Conservation (phyloP, 495 filamentous ascomycete genomes). For the Lichenothelia convexa region DNA sequence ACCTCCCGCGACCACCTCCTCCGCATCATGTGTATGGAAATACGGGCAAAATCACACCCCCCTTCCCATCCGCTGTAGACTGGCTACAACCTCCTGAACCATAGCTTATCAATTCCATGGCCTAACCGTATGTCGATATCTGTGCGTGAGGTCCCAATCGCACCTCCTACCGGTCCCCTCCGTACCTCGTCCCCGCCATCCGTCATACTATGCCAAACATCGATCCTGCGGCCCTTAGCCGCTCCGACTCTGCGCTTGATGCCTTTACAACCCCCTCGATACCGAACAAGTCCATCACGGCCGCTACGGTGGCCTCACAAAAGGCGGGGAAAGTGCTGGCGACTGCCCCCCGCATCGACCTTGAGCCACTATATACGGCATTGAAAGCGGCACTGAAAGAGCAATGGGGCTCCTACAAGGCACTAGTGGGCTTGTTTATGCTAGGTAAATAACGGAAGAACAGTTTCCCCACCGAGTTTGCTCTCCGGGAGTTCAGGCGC, state of each 20-base stretch:
- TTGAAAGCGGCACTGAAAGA: slow-evolving; percentile 69
- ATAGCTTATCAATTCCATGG: too few relatives aligned
- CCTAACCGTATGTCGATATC: too few relatives aligned
- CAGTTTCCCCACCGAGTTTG: too few relatives aligned
- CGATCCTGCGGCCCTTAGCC: not conserved
- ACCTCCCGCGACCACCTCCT: too few relatives aligned
- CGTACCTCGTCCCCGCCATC: too few relatives aligned
- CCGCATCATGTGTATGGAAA: too few relatives aligned
- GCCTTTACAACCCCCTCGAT: not conserved
- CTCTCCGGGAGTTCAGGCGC: too few relatives aligned
- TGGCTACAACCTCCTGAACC: too few relatives aligned
- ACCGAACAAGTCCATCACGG: not conserved
- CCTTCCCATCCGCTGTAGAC: too few relatives aligned
- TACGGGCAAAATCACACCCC: too few relatives aligned
- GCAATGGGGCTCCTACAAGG: slow-evolving; percentile 78
- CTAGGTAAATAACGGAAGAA: slow-evolving; percentile 49
- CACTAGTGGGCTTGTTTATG: slow-evolving; percentile 59
- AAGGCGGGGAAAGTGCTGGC: not conserved
- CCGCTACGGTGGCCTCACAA: not conserved
- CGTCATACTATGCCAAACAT: not conserved
- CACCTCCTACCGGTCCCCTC: too few relatives aligned
- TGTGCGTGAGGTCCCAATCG: too few relatives aligned
- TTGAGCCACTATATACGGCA: slow-evolving; percentile 75
- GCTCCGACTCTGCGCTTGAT: not conserved
- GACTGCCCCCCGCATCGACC: slow-evolving; percentile 54